A percentile compares a stretch with the other conserved stretches of the same genome.
Evolutionary conservation across 306 rosid species (phyloP).

Genomic region (Cucumis hystrix): DNA sequence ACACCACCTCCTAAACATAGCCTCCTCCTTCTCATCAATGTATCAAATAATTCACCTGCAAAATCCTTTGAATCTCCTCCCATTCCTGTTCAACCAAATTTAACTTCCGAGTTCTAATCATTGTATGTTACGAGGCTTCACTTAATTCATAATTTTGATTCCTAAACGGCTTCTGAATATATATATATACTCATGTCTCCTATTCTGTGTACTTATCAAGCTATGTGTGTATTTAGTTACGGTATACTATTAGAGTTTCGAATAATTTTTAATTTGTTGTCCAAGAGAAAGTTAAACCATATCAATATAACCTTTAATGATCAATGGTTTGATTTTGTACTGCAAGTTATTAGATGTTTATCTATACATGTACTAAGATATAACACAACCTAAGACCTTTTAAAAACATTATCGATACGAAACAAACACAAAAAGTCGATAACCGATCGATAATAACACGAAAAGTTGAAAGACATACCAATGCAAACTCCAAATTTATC

Average conservation of each 20-base stretch:
- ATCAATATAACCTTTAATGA: too few relatives aligned
- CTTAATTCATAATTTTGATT: not conserved
- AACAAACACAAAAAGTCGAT: not conserved
- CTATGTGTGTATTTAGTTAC: too few relatives aligned
- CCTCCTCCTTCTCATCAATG: slow-evolving; percentile 53
- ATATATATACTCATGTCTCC: too few relatives aligned
- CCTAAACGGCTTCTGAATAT: too few relatives aligned
- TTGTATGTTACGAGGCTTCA: not conserved
- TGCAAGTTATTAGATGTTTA: too few relatives aligned
- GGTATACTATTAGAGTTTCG: not conserved
- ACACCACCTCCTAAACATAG: slow-evolving; percentile 28
- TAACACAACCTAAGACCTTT: too few relatives aligned
- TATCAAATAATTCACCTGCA: slow-evolving; percentile 60
- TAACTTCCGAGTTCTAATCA: not conserved
- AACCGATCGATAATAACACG: not conserved
- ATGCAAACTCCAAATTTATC: slow-evolving; percentile 74
- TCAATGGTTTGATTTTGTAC: too few relatives aligned
- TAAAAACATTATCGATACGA: not conserved
- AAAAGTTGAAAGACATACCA: slow-evolving; percentile 20
- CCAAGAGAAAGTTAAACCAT: too few relatives aligned
- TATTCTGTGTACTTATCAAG: not conserved
- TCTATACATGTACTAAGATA: too few relatives aligned
- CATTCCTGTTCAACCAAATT: slow-evolving; percentile 37
- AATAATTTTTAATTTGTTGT: not conserved
- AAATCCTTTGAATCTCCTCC: slow-evolving; percentile 79